Evolutionary conservation across 2,329 filamentous ascomycete species (phyloP).

Genomic region (Neofusicoccum ribis): DNA sequence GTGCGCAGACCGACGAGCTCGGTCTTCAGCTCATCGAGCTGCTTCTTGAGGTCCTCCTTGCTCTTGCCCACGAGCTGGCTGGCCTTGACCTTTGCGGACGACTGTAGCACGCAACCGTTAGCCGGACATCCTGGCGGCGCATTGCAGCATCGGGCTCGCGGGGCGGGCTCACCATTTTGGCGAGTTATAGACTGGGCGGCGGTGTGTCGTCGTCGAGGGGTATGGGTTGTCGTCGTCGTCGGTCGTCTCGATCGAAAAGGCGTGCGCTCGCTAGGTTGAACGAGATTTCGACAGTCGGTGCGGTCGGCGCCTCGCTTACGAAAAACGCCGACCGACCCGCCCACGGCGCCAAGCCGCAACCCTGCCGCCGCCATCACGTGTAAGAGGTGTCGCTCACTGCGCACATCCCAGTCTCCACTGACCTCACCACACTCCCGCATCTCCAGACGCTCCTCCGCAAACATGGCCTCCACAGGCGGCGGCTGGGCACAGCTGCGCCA

Average conservation of each 20-base stretch:
- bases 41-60: constrained; percentile 97
- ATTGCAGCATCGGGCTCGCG: constrained; percentile 8
- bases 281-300: constrained; percentile 16
- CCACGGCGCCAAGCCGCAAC: neutral
- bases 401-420: constrained; percentile 11
- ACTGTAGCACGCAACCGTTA: constrained; percentile 46
- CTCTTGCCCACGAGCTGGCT: constrained; percentile 97
- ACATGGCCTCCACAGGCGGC: constrained; percentile 42
- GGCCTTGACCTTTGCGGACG: constrained; percentile 82
- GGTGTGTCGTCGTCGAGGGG: constrained; percentile 20
- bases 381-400: neutral
- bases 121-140: constrained; percentile 24
- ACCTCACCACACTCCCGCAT: constrained; percentile 13
- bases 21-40: constrained; percentile 91
- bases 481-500: constrained; percentile 93
- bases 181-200: constrained; percentile 28
- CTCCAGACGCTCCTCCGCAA: constrained; percentile 11
- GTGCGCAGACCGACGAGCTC: constrained; percentile 96
- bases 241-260: constrained; percentile 18
- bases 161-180: constrained; percentile 35
- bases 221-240: constrained; percentile 22
- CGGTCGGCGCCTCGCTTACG: constrained; percentile 18
- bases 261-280: constrained; percentile 5
- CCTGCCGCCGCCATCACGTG: constrained; percentile 21
- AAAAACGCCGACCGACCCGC: constrained; percentile 1